Conservation (phyloP, 1,284 basidiomycete genomes). For the Apiotrichum siamense region DNA sequence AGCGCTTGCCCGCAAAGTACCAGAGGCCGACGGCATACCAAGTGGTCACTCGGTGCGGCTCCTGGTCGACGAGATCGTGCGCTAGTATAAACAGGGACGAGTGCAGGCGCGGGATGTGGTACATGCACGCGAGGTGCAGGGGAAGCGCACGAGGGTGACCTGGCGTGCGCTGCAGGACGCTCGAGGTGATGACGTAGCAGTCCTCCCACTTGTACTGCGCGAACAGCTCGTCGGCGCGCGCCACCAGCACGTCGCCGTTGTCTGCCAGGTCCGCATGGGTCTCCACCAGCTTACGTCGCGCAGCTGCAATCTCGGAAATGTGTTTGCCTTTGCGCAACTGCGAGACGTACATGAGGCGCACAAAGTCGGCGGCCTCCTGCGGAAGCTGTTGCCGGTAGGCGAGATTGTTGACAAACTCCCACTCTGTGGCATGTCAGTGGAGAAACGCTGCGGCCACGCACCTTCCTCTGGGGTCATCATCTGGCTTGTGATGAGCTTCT, state of each 20-base stretch:
- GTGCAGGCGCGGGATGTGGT: conserved; percentile 82
- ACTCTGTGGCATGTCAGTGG: conserved; percentile 62
- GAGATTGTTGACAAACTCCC: conserved; percentile 86
- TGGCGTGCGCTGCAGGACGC: conserved; percentile 71
- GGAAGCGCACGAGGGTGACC: conserved; percentile 83
- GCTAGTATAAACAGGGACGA: conserved; percentile 91
- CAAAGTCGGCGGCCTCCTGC: conserved; percentile 78
- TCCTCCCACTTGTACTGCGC: conserved; percentile 85
- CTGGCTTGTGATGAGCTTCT: conserved; percentile 80
- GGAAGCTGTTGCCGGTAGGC: conserved; percentile 70
- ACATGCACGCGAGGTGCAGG: conserved; percentile 94
- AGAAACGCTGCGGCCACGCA: conserved; percentile 36
- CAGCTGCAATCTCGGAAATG: conserved; percentile 68
- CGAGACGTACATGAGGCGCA: conserved; percentile 84
- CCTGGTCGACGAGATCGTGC: conserved; percentile 87
- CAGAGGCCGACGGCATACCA: conserved; percentile 99
- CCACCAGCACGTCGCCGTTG: conserved; percentile 86
- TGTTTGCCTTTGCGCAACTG: conserved; percentile 85
- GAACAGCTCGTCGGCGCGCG: conserved; percentile 86
- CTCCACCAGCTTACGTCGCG: conserved; percentile 65
- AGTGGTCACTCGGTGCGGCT: conserved; percentile 83
- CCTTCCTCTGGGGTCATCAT: conserved; percentile 93
- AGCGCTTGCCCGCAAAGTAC: conserved; percentile 82
- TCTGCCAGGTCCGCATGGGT: conserved; percentile 68
- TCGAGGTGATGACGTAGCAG: conserved; percentile 82